Conservation (phyloP, 208 protist genomes). For the Leptomonas seymouri region DNA sequence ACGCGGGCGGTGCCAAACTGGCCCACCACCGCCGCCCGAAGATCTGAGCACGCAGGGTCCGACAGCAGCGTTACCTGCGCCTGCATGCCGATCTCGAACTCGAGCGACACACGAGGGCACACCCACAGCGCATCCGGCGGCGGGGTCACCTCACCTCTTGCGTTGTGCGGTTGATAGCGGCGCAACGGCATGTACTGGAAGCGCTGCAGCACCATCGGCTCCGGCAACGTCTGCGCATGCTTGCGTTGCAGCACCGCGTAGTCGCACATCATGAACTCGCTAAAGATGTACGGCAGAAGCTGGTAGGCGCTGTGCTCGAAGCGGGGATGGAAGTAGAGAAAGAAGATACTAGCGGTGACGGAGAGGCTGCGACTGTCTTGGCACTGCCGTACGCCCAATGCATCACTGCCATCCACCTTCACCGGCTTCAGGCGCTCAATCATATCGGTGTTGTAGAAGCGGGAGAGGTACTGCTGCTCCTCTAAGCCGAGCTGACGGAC, state of each 20-base stretch:
- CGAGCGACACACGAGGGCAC: conserved; percentile 47
- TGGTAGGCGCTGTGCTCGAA: conserved; percentile 67
- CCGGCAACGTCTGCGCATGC: conserved; percentile 57
- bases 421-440: conserved; percentile 62
- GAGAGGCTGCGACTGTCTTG: conserved; percentile 8
- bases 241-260: conserved; percentile 73
- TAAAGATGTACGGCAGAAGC: conserved; percentile 75
- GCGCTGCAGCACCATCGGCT: conserved; percentile 72
- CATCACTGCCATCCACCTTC: conserved; percentile 23
- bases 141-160: conserved; percentile 53
- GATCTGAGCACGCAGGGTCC: conserved; percentile 7
- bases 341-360: conserved; percentile 53
- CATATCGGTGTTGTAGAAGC: conserved; percentile 77
- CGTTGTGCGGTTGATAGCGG: conserved; percentile 80
- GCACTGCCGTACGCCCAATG: background rate
- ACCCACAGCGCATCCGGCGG: conserved; percentile 84
- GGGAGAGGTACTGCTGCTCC: conserved; percentile 68
- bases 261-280: conserved; percentile 77
- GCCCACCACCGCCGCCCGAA: conserved; percentile 20
- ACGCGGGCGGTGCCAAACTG: conserved; percentile 8
- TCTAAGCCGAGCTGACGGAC: conserved; percentile 48
- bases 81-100: conserved; percentile 23
- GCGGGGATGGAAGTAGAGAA: conserved; percentile 83
- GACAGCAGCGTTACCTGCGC: conserved; percentile 20
- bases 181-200: conserved; percentile 85